Conservation (phyloP, 139 green algal genomes). For the Parachlorella kessleri region DNA sequence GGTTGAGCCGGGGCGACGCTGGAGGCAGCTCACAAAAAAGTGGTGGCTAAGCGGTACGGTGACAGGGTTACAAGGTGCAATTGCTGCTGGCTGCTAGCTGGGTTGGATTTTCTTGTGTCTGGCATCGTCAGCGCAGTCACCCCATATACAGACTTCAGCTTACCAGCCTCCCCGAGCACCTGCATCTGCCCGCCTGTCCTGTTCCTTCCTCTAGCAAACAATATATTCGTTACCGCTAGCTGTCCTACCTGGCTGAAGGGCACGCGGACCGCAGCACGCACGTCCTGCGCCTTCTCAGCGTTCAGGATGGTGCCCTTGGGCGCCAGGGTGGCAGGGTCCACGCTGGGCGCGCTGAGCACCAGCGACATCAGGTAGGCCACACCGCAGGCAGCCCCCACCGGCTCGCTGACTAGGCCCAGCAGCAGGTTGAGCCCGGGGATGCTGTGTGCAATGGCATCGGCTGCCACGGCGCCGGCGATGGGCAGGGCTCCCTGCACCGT, state of each 20-base stretch:
- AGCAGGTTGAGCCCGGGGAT: slow-evolving; percentile 67
- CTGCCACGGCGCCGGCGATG: slow-evolving; percentile 50
- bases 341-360: slow-evolving; percentile 53
- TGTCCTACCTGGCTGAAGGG: slow-evolving; percentile 53
- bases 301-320: slow-evolving; percentile 68
- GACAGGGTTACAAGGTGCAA: too few relatives aligned
- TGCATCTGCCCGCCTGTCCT: too few relatives aligned
- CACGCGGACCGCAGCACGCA: slow-evolving; percentile 56
- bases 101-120: too few relatives aligned
- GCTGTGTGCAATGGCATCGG: slow-evolving; percentile 59
- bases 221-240: too few relatives aligned
- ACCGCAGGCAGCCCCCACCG: slow-evolving; percentile 54
- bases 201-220: too few relatives aligned
- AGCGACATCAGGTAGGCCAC: slow-evolving; percentile 79
- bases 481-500: slow-evolving; percentile 31
- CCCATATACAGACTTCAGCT: too few relatives aligned
- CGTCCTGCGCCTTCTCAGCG: slow-evolving; percentile 66
- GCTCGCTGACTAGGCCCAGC: slow-evolving; percentile 58
- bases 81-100: too few relatives aligned
- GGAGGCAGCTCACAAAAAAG: too few relatives aligned
- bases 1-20: too few relatives aligned
- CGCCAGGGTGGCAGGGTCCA: slow-evolving; percentile 71
- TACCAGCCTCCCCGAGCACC: too few relatives aligned
- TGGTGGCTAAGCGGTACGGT: too few relatives aligned
- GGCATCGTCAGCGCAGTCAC: too few relatives aligned